phyloP scores from a whole-genome alignment of 2,329 filamentous ascomycete species.

The Fusarium sp. region DNA sequence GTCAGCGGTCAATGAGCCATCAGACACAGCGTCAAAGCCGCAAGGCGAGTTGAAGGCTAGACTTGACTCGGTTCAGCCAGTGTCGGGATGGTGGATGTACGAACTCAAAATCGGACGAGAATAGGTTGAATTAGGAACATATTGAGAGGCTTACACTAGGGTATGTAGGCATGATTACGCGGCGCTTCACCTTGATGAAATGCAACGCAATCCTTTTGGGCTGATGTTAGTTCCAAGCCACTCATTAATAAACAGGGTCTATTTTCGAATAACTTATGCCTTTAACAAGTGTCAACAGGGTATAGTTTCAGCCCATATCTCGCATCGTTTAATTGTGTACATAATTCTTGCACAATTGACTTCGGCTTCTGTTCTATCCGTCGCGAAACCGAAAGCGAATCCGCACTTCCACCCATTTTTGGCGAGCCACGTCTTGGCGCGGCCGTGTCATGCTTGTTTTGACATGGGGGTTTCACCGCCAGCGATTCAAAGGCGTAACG shows the following conservation, averaged over 20 bases:
- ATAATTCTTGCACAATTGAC: not conserved
- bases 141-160: not conserved
- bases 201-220: not conserved
- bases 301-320: not conserved
- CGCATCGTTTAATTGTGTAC: not conserved
- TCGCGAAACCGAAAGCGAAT: not conserved
- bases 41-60: not conserved
- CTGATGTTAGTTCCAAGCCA: not conserved
- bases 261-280: not conserved
- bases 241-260: not conserved
- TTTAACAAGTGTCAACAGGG: not conserved
- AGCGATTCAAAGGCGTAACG: not conserved
- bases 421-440: not conserved
- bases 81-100: not conserved
- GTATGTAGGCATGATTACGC: not conserved
- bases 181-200: not conserved
- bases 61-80: not conserved
- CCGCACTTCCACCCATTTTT: not conserved
- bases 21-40: not conserved
- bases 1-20: not conserved
- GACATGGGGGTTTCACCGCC: not conserved
- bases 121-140: not conserved
- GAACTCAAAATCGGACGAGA: not conserved
- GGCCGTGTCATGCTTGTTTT: not conserved
- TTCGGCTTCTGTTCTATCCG: not conserved